Evolutionary conservation across 1,284 basidiomycete species (phyloP).

Genomic region (Wolfiporia cocos): DNA sequence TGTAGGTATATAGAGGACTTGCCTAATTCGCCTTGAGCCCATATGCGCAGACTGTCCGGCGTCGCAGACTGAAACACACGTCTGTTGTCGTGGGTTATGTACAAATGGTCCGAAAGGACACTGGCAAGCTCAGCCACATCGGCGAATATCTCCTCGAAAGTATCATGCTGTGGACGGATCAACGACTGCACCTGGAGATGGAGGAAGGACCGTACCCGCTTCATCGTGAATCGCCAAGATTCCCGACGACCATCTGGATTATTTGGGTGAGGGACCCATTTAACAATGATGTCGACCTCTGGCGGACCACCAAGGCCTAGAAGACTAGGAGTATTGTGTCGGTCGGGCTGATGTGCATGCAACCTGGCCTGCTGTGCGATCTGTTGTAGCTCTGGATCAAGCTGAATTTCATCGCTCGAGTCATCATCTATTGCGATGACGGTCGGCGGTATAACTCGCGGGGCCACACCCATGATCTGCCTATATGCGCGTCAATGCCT

Average conservation of each 20-base stretch:
- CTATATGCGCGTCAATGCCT: constrained; percentile 28
- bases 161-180: constrained; percentile 41
- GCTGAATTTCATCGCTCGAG: constrained; percentile 39
- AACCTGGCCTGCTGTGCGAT: constrained; percentile 37
- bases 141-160: constrained; percentile 55
- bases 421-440: constrained; percentile 32
- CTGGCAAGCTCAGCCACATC: constrained; percentile 53
- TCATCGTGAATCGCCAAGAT: constrained; percentile 47
- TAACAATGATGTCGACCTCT: constrained; percentile 45
- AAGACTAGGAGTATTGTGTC: constrained; percentile 12
- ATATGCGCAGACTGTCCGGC: constrained; percentile 57
- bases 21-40: constrained; percentile 63
- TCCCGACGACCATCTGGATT: constrained; percentile 33
- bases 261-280: constrained; percentile 59
- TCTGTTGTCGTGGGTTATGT: constrained; percentile 52
- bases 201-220: constrained; percentile 34
- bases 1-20: constrained; percentile 15
- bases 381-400: constrained; percentile 55
- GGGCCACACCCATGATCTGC: constrained; percentile 34
- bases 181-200: constrained; percentile 2
- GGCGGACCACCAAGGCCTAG: constrained; percentile 29
- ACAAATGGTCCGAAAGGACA: constrained; percentile 41
- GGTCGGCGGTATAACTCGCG: constrained; percentile 39
- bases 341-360: constrained; percentile 18
- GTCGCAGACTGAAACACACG: constrained; percentile 63